Base-by-base conservation (phyloP, 306 rosid genomes). In the Sicyos baderoa region DNA sequence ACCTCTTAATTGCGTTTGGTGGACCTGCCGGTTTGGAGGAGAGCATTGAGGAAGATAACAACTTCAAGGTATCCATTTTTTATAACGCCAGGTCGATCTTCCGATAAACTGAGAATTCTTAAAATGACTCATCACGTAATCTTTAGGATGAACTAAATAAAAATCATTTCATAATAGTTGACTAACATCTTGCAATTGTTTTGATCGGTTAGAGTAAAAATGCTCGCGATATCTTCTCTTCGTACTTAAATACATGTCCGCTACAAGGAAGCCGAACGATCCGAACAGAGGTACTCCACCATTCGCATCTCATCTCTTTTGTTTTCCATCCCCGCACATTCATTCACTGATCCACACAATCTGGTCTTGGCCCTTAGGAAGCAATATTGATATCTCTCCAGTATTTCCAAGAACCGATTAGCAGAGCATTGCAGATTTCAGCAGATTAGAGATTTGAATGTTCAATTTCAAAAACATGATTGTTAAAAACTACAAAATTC, bases 11-110 rank as follows among this genome's bases (percentile, higher is more conserved):
- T 81, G 86, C 98, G 73, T 93, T 93, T 76, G 97, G 98, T 76
- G 98, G 98, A 77, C 87, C 90, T 81, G 97, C 98, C 76, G 98
- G 98, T 64, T 85, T 93, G 83, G 98, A 93, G 82, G 97, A 93
- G 86, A 75, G 96, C 79, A 76, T 88, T 17, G 99, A 93, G 80
- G 99, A 93, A 87, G 99, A 93, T 70, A 72, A 73, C 68, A 77
- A 73, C 72, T 77, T 86, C 22, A 88, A 90, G 94, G 97, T 90
- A 84, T 54, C 15, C 23, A 71, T 17, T 37, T 29, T 18, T 59
- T 29, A 45, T 16, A 23, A 35, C 22, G 12, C 19, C 27, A 40
- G 11, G 35, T 2, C 4, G 7, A 37, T 37, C 44, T 37, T 37
- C 44, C 44, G 9, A 37, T 37, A 37, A 37, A 64, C 21, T 42